Percentiles rank a stretch among this genome's conserved stretches.
Conservation (phyloP, 108 stramenopile genomes). For the Epithemia pelagica region DNA sequence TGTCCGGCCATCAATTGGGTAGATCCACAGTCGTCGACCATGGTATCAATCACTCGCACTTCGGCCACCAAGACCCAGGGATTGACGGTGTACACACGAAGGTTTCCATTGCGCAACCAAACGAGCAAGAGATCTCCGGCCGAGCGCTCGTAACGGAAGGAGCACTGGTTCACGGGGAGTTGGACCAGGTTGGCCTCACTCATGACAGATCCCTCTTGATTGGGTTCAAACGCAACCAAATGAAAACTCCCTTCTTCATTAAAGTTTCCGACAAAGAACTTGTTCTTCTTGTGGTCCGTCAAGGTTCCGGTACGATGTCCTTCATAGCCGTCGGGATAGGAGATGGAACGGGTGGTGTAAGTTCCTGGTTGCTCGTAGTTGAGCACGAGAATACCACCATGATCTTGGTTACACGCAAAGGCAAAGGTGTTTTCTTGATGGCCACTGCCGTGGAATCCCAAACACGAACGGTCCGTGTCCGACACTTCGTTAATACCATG, state of each 20-base stretch:
- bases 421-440: conserved; percentile 12
- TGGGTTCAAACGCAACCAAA: conserved; percentile 13
- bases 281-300: conserved; percentile 8
- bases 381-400: conserved; percentile 21
- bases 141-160: conserved; percentile 12
- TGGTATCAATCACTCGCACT: conserved; percentile 3
- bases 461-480: conserved; percentile 13
- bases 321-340: conserved; percentile 12
- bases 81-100: conserved; percentile 14
- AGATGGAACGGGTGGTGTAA: conserved; percentile 19
- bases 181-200: conserved; percentile 1
- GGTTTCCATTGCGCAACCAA: conserved; percentile 12
- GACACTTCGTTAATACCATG: conserved; percentile 12
- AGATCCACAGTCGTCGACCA: background rate
- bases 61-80: conserved; percentile 12
- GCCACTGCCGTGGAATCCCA: conserved; percentile 20
- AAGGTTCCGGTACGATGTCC: conserved; percentile 24
- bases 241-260: conserved; percentile 1
- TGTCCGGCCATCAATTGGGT: background rate
- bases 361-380: conserved; percentile 13
- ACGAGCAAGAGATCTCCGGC: conserved; percentile 11
- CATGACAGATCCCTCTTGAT: background rate
- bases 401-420: conserved; percentile 18
- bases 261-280: conserved; percentile 23
- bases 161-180: conserved; percentile 8